Conservation (phyloP, 176 grass and related monocot genomes). For the Eleusine indica region DNA sequence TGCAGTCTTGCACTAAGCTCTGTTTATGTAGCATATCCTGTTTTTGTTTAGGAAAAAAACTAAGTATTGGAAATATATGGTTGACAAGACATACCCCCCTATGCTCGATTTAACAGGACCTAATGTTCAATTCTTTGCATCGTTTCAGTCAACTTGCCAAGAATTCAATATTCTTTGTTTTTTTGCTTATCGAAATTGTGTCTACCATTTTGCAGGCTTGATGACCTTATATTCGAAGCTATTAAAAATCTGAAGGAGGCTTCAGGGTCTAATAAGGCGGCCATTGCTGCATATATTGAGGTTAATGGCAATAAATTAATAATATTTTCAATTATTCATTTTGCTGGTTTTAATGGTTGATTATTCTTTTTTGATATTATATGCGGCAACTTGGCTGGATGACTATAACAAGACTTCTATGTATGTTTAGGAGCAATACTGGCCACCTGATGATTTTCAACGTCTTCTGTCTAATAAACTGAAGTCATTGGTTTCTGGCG, state of each 20-base stretch:
- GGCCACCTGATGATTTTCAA: slow-evolving; percentile 79
- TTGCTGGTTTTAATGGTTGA: neutral
- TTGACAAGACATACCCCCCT: neutral
- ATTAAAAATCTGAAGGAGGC: slow-evolving; percentile 66
- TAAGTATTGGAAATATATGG: slow-evolving; percentile 9
- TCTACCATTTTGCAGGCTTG: slow-evolving; percentile 54
- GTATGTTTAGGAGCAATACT: slow-evolving; percentile 68
- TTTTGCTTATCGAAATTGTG: slow-evolving; percentile 24
- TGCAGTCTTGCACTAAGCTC: too few relatives aligned
- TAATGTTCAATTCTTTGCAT: slow-evolving; percentile 9
- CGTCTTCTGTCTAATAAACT: slow-evolving; percentile 66
- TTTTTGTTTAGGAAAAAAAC: neutral
- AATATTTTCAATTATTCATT: slow-evolving; percentile 17
- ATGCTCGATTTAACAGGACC: neutral
- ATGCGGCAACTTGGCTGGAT: neutral
- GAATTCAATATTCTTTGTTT: slow-evolving; percentile 31
- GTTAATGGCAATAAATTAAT: slow-evolving; percentile 34
- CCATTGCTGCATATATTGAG: slow-evolving; percentile 83
- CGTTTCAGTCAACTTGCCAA: slow-evolving; percentile 13
- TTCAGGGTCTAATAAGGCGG: slow-evolving; percentile 69
- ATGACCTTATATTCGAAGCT: slow-evolving; percentile 88
- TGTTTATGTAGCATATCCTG: too few relatives aligned
- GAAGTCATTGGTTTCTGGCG: slow-evolving; percentile 61
- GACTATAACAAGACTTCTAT: slow-evolving; percentile 31
- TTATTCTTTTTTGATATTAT: neutral